Evolutionary conservation across 2,329 filamentous ascomycete genomes (phyloP), one percentile per base, ranked within the genome.

Genomic region (Penicillium digitatum): DNA sequence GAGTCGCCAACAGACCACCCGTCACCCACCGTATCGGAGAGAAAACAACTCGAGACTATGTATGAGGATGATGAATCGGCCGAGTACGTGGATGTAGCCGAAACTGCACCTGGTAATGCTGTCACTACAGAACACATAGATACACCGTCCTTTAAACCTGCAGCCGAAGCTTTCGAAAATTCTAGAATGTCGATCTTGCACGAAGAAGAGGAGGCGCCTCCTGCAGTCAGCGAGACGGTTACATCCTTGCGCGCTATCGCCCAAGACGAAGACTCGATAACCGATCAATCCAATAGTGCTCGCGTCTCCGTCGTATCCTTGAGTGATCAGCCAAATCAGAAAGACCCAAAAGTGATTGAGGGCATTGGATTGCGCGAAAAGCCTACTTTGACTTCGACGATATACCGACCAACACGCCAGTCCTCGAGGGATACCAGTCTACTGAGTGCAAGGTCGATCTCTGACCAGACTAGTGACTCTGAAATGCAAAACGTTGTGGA

Each of bases 21-120:
- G 16, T 66, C 68, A 9, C 63, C 66, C 12, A 65, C 62, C 12
- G 39, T 62, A 12, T 65, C 63, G 6, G 67, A 71, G 57, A 68
- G 64, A 48, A 62, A 60, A 48, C 64, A 64, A 10, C 59, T 74
- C 34, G 72, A 72, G 43, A 72, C 72, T 31, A 74, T 73, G 72
- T 71, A 72, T 48, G 72, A 74, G 54, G 67, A 70, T 54, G 66
- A 69, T 37, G 72, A 68, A 52, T 62, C 55, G 1, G 56, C 57
- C 12, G 63, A 66, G 14, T 65, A 52, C 39, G 62, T 65, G 35
- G 63, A 64, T 52, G 56, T 61, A 40, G 52, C 53, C 11, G 62
- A 65, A 45, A 45, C 52, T 6, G 47, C 63, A 38, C 57, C 59
- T 43, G 58, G 59, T 11, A 55, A 62, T 27, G 62, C 64, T 16